Conservation (phyloP, 441 rosid genomes). For the Gossypium aridum region DNA sequence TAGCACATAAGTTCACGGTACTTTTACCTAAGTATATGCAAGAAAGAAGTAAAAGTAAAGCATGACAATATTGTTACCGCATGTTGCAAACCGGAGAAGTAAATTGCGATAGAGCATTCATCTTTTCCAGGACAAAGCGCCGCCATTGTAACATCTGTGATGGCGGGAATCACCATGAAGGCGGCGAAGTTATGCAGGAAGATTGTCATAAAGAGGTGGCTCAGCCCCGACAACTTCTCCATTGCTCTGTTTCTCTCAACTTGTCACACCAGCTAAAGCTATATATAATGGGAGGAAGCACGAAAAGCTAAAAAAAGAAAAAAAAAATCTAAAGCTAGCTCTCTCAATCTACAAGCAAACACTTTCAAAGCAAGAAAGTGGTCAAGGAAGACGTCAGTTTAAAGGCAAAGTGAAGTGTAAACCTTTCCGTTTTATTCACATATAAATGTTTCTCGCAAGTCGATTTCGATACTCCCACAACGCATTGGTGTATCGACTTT, state of each 20-base stretch:
- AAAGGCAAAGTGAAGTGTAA: conserved; percentile 5
- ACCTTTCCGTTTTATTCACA: not conserved
- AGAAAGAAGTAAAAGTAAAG: not conserved
- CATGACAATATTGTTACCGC: conserved; percentile 12
- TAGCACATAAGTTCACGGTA: rapidly evolving
- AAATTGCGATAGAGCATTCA: conserved; percentile 32
- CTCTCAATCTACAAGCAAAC: not conserved
- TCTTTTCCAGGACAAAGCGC: conserved; percentile 33
- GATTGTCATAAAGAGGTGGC: conserved; percentile 23
- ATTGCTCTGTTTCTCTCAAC: conserved; percentile 9
- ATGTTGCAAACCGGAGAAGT: conserved; percentile 33
- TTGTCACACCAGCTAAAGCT: not conserved
- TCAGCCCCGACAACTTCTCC: conserved; percentile 17
- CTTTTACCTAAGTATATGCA: not conserved
- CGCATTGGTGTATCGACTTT: not conserved
- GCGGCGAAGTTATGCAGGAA: conserved; percentile 26
- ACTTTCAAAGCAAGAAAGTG: conserved; percentile 9
- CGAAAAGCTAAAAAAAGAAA: not conserved
- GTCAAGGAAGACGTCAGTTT: conserved; percentile 6
- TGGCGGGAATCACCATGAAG: conserved; percentile 24
- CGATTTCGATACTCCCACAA: not conserved
- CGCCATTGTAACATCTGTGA: conserved; percentile 31
- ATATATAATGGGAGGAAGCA: not conserved
- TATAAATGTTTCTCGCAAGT: not conserved
- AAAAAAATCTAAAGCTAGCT: not conserved